Base-by-base conservation (phyloP, 495 filamentous ascomycete species). In the Penicillium tannophilum region DNA sequence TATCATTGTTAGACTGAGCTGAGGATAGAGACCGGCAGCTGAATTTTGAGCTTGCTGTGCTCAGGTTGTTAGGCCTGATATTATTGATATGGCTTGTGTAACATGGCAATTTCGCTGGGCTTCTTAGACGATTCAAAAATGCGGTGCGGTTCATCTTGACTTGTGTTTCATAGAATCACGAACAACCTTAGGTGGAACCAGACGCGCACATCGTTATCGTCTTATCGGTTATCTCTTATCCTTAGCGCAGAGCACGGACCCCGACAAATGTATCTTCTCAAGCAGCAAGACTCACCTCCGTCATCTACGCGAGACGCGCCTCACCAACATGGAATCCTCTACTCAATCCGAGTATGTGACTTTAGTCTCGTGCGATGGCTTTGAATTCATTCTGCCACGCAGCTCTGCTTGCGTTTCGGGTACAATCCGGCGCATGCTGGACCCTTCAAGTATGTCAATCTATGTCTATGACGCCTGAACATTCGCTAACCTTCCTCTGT, bases 371-470 rank as follows among this genome's bases (percentile, higher is more conserved):
- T 82, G 77, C 56, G 95, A 98, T 70, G 90, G 87, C 45, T 97
- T 88, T 71, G 91, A 96, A 69, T 98, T 93, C 69, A 83, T 96
- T 48, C 75, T 97, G 36, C 86, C 87, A 6, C 87, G 92, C 46
- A 90, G 89, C 47, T 86, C 90, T 0, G 86, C 91, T 45, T 84
- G 83, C 60, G 72, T 90, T 50, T 91, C 90, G 19, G 87, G 87
- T 19, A 88, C 87, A 19, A 90, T 98, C 64, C 86, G 84, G 58
- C 82, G 86, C 63, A 97, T 97, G 92, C 72, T 98, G 44, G 88
- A 96, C 63, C 86, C 89, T 6, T 76, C 78, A 53, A 91, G 90
- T 91, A 70, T 58, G 85, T 42, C 41, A 57, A 53, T 51, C 33
- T 8, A 17, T 39, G 44, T 54, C 58, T 31, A 39, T 54, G 31